Evolutionary conservation across 805 yeast species (phyloP), one percentile per base, ranked within the genome.

Genomic region (Candida silvicultrix): DNA sequence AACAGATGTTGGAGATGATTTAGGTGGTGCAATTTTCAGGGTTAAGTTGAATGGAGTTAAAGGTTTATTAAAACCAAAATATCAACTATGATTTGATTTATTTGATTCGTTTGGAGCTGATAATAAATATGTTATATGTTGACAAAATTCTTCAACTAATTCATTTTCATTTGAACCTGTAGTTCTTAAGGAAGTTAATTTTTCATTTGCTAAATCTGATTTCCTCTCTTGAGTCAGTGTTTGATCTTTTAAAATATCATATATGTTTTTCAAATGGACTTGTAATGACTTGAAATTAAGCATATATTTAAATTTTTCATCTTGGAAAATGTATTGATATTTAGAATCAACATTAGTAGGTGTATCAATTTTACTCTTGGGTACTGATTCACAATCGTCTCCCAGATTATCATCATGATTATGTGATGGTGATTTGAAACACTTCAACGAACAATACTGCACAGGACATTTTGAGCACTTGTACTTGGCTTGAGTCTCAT

Each of bases 111-210:
- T 29, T 31, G 32, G 14, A 29, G 32, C 14, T 29, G 55, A 28
- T 54, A 54, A 50, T 55, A 53, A 41, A 39, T 39, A 55, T 1
- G 45, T 35, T 18, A 58, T 48, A 21, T 53, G 35, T 37, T 50
- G 52, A 49, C 81, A 77, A 62, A 86, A 85, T 53, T 85, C 92
- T 59, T 85, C 90, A 4, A 87, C 79, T 21, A 81, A 63, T 49
- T 69, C 78, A 56, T 87, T 87, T 42, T 76, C 77, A 52, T 86
- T 88, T 0, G 69, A 45, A 0, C 95, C 95, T 5, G 84, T 83
- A 3, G 57, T 59, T 31, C 95, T 64, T 15, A 87, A 64, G 45
- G 78, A 79, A 8, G 77, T 69, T 10, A 87, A 65, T 52, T 83
- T 80, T 53, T 77, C 72, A 49, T 80, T 74, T 2, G 86, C 86